Evolutionary conservation across 768 basidiomycete species (phyloP).

Genomic region (Clitopilus passeckerianus): DNA sequence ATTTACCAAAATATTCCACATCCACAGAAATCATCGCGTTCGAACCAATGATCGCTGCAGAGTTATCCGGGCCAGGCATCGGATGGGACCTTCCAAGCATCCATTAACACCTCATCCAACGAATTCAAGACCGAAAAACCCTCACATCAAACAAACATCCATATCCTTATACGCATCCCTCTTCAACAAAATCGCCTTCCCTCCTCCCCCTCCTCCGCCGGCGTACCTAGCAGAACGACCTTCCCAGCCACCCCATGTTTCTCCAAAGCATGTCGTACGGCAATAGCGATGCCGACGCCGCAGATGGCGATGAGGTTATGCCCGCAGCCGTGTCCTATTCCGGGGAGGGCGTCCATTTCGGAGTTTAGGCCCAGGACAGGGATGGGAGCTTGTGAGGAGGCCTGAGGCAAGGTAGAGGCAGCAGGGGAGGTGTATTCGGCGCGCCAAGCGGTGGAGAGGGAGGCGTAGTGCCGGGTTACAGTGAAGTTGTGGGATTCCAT

Average conservation of each 20-base stretch:
- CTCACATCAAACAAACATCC: constrained; percentile 76
- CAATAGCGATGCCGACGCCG: constrained; percentile 71
- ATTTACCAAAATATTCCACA: constrained; percentile 71
- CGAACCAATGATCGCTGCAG: constrained; percentile 46
- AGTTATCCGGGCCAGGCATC: constrained; percentile 44
- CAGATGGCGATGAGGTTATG: constrained; percentile 82
- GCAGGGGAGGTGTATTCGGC: constrained; percentile 48
- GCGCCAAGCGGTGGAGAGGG: constrained; percentile 71
- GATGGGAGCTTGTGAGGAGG: neutral
- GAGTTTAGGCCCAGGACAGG: constrained; percentile 74
- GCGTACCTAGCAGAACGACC: constrained; percentile 73
- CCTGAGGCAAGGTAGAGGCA: neutral
- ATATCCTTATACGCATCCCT: constrained; percentile 76
- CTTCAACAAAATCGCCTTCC: constrained; percentile 71
- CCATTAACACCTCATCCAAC: neutral
- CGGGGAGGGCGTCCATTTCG: constrained; percentile 66
- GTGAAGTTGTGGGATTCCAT: constrained; percentile 64
- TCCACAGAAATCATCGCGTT: constrained; percentile 61
- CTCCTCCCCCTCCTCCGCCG: constrained; percentile 80
- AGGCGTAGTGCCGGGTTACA: constrained; percentile 69
- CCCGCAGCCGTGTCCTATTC: constrained; percentile 67
- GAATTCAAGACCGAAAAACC: neutral
- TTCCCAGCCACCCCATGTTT: constrained; percentile 60
- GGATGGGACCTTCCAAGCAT: constrained; percentile 64
- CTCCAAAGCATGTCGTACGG: constrained; percentile 64